Evolutionary conservation across 2,329 filamentous ascomycete genomes (phyloP).

Genomic region (Pseudomassariella vexata): DNA sequence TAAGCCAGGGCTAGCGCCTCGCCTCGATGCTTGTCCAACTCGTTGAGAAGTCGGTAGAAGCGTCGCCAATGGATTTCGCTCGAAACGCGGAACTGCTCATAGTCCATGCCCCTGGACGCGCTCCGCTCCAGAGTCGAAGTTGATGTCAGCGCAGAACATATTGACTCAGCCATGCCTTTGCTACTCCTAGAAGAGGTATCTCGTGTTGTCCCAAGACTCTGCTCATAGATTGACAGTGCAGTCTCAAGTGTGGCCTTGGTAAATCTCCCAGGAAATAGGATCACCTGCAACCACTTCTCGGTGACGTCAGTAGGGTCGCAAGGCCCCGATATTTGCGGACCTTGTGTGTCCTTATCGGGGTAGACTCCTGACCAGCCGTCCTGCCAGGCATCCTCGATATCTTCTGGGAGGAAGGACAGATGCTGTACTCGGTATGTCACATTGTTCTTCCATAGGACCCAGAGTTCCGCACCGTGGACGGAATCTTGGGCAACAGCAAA

Average conservation of each 20-base stretch:
- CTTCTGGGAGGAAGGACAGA: conserved; percentile 65
- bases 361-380: conserved; percentile 66
- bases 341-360: conserved; percentile 49
- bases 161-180: conserved; percentile 64
- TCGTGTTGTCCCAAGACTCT: conserved; percentile 44
- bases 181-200: conserved; percentile 34
- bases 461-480: conserved; percentile 55
- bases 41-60: conserved; percentile 79
- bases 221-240: conserved; percentile 75
- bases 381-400: conserved; percentile 56
- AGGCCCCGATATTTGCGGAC: conserved; percentile 51
- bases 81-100: conserved; percentile 66
- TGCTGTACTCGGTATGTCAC: conserved; percentile 70
- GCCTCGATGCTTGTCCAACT: conserved; percentile 79
- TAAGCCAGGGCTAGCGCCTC: conserved; percentile 75
- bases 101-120: conserved; percentile 63
- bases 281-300: conserved; percentile 80
- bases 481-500: conserved; percentile 57
- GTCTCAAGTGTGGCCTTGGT: conserved; percentile 75
- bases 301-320: conserved; percentile 64
- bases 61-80: conserved; percentile 82
- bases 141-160: conserved; percentile 66
- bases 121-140: conserved; percentile 61
- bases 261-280: conserved; percentile 80
- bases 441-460: conserved; percentile 83